phyloP scores from a whole-genome alignment of 75 land plant genomes.

The Selaginella moellendorffii region DNA sequence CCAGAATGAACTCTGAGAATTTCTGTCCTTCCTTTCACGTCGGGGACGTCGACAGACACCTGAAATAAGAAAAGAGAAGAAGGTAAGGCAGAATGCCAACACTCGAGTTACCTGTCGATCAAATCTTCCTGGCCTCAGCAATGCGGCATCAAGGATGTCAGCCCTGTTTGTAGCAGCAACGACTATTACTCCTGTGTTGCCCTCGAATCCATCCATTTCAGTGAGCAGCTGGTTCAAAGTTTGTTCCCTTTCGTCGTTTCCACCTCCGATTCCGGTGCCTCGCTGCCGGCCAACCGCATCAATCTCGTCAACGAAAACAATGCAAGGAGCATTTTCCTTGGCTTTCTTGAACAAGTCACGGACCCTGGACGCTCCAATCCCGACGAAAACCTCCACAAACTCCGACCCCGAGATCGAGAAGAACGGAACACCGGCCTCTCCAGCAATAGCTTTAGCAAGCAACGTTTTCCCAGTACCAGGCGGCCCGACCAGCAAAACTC shows the following conservation, averaged over 20 bases:
- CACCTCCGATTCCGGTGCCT: constrained; percentile 8
- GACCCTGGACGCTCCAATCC: constrained; percentile 2
- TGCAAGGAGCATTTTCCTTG: constrained; percentile 9
- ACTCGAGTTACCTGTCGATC: constrained; percentile 4
- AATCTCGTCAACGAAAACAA: constrained; percentile 7
- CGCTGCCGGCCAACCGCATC: constrained; percentile 6
- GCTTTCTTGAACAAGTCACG: constrained; percentile 6
- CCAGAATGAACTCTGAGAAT: background rate
- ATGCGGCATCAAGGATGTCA: constrained; percentile 10
- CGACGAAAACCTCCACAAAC: constrained; percentile 5
- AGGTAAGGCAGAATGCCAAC: no score
- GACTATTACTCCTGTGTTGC: constrained; percentile 3
- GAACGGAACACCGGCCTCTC: constrained; percentile 9
- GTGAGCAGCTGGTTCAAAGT: constrained; percentile 6
- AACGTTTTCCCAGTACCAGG: constrained; percentile 6
- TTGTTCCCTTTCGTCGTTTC: constrained; percentile 8
- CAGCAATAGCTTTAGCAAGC: constrained; percentile 4
- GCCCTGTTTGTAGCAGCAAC: constrained; percentile 7
- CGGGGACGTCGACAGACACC: constrained; percentile 5
- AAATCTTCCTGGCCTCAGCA: constrained; percentile 2
- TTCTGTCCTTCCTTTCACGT: constrained; percentile 5
- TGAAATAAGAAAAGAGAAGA: no score
- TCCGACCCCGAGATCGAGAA: constrained; percentile 8
- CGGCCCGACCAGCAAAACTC: constrained; percentile 4
- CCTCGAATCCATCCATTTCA: constrained; percentile 9